Percentiles rank a stretch among this genome's conserved stretches.
Conservation (phyloP, 257 asterid species). For the Solanum chiquidenum region DNA sequence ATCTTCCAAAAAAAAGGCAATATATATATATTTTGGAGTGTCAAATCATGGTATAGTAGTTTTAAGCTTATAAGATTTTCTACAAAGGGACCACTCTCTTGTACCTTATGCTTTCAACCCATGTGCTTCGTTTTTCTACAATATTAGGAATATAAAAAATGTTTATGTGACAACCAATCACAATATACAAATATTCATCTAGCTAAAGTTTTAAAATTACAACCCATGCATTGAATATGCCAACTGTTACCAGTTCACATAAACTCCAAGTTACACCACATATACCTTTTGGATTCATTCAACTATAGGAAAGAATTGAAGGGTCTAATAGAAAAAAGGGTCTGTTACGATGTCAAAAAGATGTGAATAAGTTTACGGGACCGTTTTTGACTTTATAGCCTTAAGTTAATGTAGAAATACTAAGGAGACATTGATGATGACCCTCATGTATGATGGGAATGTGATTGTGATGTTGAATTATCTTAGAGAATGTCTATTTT, state of each 20-base stretch:
- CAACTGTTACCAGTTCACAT: conserved; percentile 1
- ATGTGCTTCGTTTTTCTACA: conserved; percentile 17
- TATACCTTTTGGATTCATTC: background rate
- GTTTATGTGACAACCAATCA: background rate
- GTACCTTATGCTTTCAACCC: conserved; percentile 22
- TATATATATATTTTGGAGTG: background rate
- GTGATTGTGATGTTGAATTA: background rate
- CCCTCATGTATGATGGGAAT: background rate
- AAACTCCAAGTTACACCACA: background rate
- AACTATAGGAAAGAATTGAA: background rate
- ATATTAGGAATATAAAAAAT: conserved; percentile 1
- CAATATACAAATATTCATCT: background rate
- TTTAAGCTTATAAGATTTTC: conserved; percentile 7
- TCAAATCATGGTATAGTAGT: conserved; percentile 8
- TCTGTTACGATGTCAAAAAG: background rate
- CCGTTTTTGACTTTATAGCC: background rate
- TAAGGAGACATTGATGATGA: background rate
- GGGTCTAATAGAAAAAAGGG: background rate
- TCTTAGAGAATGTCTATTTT: background rate
- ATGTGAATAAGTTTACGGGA: background rate
- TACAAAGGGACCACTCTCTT: conserved; percentile 18
- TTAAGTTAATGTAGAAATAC: background rate
- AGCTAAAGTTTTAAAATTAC: background rate
- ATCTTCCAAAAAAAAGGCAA: conserved; percentile 3
- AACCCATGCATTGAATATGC: background rate